Evolutionary conservation across 768 basidiomycete genomes (phyloP), one percentile per base, ranked within the genome.

Genomic region (Coprinopsis sp.): DNA sequence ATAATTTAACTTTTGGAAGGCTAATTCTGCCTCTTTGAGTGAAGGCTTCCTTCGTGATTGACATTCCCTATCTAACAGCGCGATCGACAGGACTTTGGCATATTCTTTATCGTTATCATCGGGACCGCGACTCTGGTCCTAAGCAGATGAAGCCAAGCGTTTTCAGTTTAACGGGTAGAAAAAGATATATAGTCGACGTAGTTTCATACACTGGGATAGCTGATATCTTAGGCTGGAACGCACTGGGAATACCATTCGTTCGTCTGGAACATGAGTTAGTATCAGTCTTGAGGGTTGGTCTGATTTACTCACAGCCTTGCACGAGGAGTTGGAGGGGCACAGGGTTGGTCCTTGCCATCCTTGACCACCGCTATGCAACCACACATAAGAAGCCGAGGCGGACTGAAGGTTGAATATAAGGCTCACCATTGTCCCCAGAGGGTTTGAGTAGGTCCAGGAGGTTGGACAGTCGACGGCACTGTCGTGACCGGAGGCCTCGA

Each of bases 221-320:
- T 8, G n/a, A 31, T 31, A 8, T 31, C 30, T 42, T 42, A 42
- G 4, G 24, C 25, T 4, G 40, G 40, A 30, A 42, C 40, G 18
- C 40, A 42, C 19, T 42, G 40, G 30, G 40, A 42, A 19, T 42
- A 42, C 8, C 6, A 42, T 42, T 42, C 27, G 28, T 42, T 42
- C 14, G 40, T 29, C 40, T 42, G 40, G 21, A 5, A 5, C 19
- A n/a, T 6, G 25, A 19, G 38, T 22, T 18, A 18, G 16, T 21
- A 39, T 39, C 8, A 39, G 38, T 19, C 23, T 6, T 25, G 12
- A 18, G 10, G 25, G 11, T 11, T 6, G 18, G 10, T 19, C 24
- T 8, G 24, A 42, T 5, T 22, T 16, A 42, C 40, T 42, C 22
- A 42, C 40, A 14, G 19, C 40, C 19, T 19, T 6, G 18, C 40